phyloP scores from a whole-genome alignment of 2,329 filamentous ascomycete genomes.

The Penicillium corylophilum region DNA sequence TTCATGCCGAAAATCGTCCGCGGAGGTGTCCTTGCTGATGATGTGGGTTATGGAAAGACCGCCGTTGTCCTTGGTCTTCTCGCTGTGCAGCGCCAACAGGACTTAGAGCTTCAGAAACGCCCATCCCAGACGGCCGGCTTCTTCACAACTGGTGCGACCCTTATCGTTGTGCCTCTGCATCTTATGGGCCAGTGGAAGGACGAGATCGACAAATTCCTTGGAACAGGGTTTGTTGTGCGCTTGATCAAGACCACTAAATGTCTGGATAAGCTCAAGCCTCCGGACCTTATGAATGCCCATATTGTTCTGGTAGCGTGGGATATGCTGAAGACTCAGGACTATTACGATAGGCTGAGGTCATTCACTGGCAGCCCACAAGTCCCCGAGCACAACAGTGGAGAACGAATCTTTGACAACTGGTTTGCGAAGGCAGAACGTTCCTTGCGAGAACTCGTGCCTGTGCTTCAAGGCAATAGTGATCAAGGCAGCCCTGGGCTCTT shows the following conservation, averaged over 20 bases:
- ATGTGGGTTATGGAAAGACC: conserved; percentile 68
- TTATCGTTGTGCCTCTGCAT: conserved; percentile 59
- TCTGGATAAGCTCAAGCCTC: conserved; percentile 45
- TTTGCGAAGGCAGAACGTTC: conserved; percentile 45
- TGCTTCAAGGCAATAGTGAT: conserved; percentile 33
- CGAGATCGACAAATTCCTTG: conserved; percentile 56
- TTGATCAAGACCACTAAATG: conserved; percentile 45
- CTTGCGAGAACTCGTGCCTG: conserved; percentile 44
- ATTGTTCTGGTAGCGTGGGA: conserved; percentile 58
- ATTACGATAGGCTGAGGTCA: conserved; percentile 51
- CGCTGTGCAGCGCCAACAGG: conserved; percentile 33
- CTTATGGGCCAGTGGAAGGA: conserved; percentile 58
- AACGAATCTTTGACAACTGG: conserved; percentile 57
- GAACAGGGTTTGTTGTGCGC: conserved; percentile 1
- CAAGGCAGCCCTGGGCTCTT: not conserved
- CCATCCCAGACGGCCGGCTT: conserved; percentile 17
- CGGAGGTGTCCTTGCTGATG: conserved; percentile 63
- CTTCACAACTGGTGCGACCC: conserved; percentile 55
- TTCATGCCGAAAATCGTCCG: conserved; percentile 40
- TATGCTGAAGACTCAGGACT: conserved; percentile 49
- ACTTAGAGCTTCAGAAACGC: conserved; percentile 9
- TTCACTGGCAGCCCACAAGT: conserved; percentile 51
- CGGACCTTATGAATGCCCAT: conserved; percentile 49
- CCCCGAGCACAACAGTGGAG: conserved; percentile 36
- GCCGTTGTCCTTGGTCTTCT: conserved; percentile 59